Conservation (phyloP, 2,329 filamentous ascomycete genomes). For the Aspergillus pseudoterreus region DNA sequence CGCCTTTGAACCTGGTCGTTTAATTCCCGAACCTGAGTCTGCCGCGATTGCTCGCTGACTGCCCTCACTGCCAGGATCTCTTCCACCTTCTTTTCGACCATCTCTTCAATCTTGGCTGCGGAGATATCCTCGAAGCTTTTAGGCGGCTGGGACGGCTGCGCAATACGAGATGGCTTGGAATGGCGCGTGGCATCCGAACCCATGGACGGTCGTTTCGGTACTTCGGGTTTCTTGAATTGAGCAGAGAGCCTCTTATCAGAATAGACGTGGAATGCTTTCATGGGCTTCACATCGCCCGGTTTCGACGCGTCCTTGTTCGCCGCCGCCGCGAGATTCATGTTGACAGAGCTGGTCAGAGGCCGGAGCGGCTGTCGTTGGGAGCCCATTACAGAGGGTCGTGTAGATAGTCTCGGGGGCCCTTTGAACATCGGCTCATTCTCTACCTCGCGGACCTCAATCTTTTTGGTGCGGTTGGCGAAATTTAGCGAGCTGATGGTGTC, state of each 20-base stretch:
- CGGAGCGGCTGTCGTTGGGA: constrained; percentile 71
- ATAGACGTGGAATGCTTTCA: constrained; percentile 84
- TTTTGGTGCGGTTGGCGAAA: constrained; percentile 91
- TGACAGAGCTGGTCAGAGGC: constrained; percentile 71
- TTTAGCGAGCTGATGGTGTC: constrained; percentile 92
- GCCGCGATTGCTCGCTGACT: constrained; percentile 51
- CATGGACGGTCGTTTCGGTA: constrained; percentile 44
- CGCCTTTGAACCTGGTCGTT: constrained; percentile 76
- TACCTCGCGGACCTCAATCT: constrained; percentile 91
- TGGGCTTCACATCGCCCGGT: constrained; percentile 63
- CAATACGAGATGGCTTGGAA: constrained; percentile 48
- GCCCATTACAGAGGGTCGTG: constrained; percentile 38
- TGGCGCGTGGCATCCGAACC: constrained; percentile 26
- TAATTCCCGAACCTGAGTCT: constrained; percentile 50
- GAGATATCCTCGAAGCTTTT: constrained; percentile 54
- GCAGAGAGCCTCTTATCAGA: constrained; percentile 59
- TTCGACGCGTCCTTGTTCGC: constrained; percentile 50
- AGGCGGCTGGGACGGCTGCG: constrained; percentile 27
- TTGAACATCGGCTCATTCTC: constrained; percentile 93
- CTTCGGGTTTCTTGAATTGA: constrained; percentile 37
- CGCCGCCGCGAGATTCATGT: constrained; percentile 59
- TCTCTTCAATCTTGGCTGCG: constrained; percentile 76
- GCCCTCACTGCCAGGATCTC: constrained; percentile 80
- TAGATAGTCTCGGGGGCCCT: constrained; percentile 59
- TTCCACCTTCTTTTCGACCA: constrained; percentile 87